Conservation (phyloP, 2,329 filamentous ascomycete genomes). For the Penicillium sclerotigenum region DNA sequence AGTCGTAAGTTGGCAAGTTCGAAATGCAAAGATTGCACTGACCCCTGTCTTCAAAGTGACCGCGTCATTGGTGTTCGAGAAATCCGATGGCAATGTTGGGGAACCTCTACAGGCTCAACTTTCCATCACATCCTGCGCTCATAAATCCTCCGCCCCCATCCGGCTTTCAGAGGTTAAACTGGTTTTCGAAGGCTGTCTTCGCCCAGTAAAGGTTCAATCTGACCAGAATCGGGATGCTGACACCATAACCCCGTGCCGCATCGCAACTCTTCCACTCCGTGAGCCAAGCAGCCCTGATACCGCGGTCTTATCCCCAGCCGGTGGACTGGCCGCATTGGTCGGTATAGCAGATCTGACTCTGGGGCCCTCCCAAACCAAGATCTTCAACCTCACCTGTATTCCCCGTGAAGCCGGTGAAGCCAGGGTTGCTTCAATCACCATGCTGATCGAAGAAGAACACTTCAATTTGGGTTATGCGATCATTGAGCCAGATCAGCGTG, state of each 20-base stretch:
- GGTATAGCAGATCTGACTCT: constrained; percentile 65
- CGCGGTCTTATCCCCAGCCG: constrained; percentile 32
- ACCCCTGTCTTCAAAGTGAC: constrained; percentile 40
- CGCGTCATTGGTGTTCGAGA: constrained; percentile 53
- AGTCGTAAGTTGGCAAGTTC: constrained; percentile 39
- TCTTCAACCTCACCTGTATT: constrained; percentile 69
- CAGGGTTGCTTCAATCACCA: constrained; percentile 60
- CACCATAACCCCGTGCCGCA: constrained; percentile 22
- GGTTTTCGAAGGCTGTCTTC: constrained; percentile 52
- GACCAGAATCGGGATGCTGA: constrained; percentile 27
- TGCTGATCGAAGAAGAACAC: constrained; percentile 61
- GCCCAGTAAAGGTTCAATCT: constrained; percentile 42
- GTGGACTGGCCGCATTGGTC: constrained; percentile 43
- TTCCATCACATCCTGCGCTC: constrained; percentile 49
- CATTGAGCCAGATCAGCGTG: constrained; percentile 37
- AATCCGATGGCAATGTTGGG: constrained; percentile 57
- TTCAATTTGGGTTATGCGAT: constrained; percentile 68
- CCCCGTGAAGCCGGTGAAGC: constrained; percentile 80
- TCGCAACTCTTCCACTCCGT: constrained; percentile 35
- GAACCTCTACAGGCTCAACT: constrained; percentile 58
- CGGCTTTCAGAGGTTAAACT: constrained; percentile 49
- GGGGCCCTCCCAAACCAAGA: constrained; percentile 62
- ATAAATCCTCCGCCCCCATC: constrained; percentile 46
- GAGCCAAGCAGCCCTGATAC: constrained; percentile 33
- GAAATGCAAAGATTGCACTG: constrained; percentile 12